A percentile compares a stretch with the other conserved stretches of the same genome.
These are phyloP conservation scores for Blastobotrys serpentis DNA, from an alignment of 1,139 yeast species.

Conservation along the genomic window DNA sequence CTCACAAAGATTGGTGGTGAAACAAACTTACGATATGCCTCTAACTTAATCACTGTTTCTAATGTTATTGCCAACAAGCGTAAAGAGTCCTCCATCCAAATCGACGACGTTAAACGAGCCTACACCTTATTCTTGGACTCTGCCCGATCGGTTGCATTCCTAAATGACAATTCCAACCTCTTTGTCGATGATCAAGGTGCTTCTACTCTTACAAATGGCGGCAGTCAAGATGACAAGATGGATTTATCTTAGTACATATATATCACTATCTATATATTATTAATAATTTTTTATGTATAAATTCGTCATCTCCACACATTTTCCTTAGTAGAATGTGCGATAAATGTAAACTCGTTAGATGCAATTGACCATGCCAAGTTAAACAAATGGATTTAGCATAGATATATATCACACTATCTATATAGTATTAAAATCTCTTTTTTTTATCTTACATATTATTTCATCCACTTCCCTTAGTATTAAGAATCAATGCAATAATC, in stretches of 20 bases:
- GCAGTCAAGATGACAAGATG: constrained; percentile 16
- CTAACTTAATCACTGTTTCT: constrained; percentile 86
- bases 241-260: constrained; percentile 15
- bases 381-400: constrained; percentile 19
- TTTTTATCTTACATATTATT: not conserved
- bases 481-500: constrained; percentile 81
- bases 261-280: constrained; percentile 1
- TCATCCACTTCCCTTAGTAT: constrained; percentile 76
- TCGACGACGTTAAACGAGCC: constrained; percentile 83
- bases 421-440: not conserved
- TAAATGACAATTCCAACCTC: constrained; percentile 30
- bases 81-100: constrained; percentile 67
- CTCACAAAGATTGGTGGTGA: constrained; percentile 91
- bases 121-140: constrained; percentile 86
- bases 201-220: constrained; percentile 24
- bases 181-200: constrained; percentile 31
- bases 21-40: constrained; percentile 88
- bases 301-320: no score
- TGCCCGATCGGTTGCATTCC: constrained; percentile 65
- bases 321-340: no score
- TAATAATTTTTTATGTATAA: no score
- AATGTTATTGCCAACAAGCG: constrained; percentile 83
- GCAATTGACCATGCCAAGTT: no score
- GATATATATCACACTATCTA: not conserved
- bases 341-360: no score